Conservation (phyloP, 2,329 filamentous ascomycete species). For the Furcasterigmium furcatum region DNA sequence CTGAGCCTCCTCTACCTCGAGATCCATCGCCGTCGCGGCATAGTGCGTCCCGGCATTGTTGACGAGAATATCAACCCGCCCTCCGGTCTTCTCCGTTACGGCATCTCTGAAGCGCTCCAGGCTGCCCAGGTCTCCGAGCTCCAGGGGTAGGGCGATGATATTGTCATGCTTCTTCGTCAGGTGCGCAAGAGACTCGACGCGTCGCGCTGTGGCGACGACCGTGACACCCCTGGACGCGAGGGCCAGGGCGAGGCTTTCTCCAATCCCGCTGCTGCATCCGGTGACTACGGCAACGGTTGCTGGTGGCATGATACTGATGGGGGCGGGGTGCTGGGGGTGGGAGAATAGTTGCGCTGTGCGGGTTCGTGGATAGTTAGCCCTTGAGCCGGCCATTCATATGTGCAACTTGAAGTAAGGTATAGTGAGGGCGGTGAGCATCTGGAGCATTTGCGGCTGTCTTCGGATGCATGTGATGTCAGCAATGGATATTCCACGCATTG, state of each 20-base stretch:
- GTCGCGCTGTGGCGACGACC: slow-evolving; percentile 12
- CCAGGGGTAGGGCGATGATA: slow-evolving; percentile 10
- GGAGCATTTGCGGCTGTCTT: no score
- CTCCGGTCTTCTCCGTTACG: slow-evolving; percentile 7
- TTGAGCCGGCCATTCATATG: no score
- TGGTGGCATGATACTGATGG: no score
- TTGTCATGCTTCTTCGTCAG: slow-evolving; percentile 9
- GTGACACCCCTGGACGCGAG: slow-evolving; percentile 7
- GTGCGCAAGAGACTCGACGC: slow-evolving; percentile 6
- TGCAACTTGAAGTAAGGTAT: no score
- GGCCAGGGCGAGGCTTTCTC: slow-evolving; percentile 7
- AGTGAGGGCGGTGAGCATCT: no score
- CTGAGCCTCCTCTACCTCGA: slow-evolving; percentile 7
- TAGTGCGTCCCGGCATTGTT: slow-evolving; percentile 13
- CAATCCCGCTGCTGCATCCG: slow-evolving; percentile 13
- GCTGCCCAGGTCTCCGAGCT: slow-evolving; percentile 3
- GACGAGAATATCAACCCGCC: slow-evolving; percentile 9
- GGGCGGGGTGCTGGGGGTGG: no score
- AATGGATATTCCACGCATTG: no score
- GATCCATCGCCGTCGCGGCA: slow-evolving; percentile 8
- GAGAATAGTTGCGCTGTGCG: no score
- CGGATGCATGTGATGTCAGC: no score
- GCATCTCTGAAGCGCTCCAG: slow-evolving; percentile 1
- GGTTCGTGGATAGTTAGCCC: no score
- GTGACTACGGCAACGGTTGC: slow-evolving; percentile 4